Conservation (phyloP, 1,284 basidiomycete species). For the Moesziomyces antarcticus region DNA sequence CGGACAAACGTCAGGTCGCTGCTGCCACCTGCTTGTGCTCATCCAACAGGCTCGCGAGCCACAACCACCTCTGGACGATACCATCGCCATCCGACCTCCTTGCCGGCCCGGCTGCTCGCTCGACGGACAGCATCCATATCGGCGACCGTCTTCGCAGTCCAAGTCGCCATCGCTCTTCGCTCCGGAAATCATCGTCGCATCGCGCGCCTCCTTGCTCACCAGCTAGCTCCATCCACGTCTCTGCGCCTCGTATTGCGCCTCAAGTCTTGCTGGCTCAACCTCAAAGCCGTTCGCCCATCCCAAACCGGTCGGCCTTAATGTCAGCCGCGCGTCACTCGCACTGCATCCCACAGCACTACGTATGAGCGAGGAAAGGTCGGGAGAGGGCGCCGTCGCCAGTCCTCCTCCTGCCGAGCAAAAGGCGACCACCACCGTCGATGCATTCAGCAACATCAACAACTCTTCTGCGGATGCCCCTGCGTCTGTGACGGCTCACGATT, state of each 20-base stretch:
- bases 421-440: slow-evolving; percentile 7
- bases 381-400: slow-evolving; percentile 34
- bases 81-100: background rate
- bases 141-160: background rate
- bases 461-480: slow-evolving; percentile 2
- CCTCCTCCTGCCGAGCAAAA: slow-evolving; percentile 16
- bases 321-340: background rate
- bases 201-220: background rate
- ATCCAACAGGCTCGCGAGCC: background rate
- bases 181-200: background rate
- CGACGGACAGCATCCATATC: background rate
- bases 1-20: background rate
- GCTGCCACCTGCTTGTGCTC: background rate
- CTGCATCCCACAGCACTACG: slow-evolving; percentile 6
- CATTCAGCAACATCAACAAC: background rate
- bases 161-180: background rate
- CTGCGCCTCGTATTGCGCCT: background rate
- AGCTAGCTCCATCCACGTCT: background rate
- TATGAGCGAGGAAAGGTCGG: slow-evolving; percentile 36
- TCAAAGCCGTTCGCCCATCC: slow-evolving; percentile 1
- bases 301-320: slow-evolving; percentile 8
- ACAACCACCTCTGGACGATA: background rate
- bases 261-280: background rate
- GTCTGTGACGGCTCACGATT: background rate
- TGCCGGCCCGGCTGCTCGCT: background rate